Conservation (phyloP, 1,284 basidiomycete species). For the Apiotrichum mycotoxinovorans region DNA sequence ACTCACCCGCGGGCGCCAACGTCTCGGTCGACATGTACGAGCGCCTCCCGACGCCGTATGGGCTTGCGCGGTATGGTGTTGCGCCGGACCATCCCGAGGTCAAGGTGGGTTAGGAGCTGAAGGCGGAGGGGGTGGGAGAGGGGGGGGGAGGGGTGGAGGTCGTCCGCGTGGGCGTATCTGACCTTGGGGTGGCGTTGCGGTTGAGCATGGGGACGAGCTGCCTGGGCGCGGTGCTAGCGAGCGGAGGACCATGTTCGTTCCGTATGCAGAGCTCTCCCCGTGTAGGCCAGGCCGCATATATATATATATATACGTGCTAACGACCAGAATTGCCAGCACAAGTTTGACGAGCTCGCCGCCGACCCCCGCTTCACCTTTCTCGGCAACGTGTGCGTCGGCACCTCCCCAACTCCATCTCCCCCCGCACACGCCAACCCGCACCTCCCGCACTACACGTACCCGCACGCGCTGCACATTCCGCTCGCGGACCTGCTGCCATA, state of each 20-base stretch:
- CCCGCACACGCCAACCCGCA: conserved; percentile 17
- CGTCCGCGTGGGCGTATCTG: too few species aligned
- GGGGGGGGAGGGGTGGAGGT: too few species aligned
- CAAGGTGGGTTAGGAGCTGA: conserved; percentile 61
- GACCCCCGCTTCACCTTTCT: conserved; percentile 83
- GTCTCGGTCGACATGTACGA: conserved; percentile 85
- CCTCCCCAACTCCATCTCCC: too few species aligned
- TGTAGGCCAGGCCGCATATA: too few species aligned
- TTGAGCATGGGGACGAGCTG: too few species aligned
- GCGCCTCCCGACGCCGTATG: conserved; percentile 88
- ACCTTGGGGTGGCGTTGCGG: too few species aligned
- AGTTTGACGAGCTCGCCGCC: conserved; percentile 71
- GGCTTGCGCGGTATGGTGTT: conserved; percentile 91
- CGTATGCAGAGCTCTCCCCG: too few species aligned
- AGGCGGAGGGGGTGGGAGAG: neutral
- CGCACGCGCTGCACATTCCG: conserved; percentile 49
- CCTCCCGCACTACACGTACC: conserved; percentile 46
- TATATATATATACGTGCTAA: too few species aligned
- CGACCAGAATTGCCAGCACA: conserved; percentile 87
- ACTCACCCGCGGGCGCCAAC: conserved; percentile 47
- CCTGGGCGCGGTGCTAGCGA: too few species aligned
- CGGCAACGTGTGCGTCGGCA: conserved; percentile 76
- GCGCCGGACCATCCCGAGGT: conserved; percentile 99
- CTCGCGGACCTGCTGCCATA: conserved; percentile 47
- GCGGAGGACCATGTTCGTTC: too few species aligned